Percentiles rank a stretch among this genome's conserved stretches.
Evolutionary conservation across 2,329 filamentous ascomycete species (phyloP).

Genomic region (Pestalotiopsis sp.): DNA sequence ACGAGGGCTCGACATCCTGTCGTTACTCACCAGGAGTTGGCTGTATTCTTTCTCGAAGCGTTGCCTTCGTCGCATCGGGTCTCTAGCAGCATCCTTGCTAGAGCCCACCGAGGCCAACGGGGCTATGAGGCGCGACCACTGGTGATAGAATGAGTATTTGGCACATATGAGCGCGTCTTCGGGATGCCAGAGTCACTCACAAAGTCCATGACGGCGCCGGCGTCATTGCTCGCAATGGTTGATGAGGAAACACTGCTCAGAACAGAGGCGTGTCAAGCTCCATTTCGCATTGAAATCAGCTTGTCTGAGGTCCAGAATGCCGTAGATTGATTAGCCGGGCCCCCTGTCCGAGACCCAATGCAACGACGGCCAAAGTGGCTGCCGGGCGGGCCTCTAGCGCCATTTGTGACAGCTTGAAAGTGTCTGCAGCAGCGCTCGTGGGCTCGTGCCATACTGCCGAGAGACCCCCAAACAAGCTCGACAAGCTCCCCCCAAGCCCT

Average conservation of each 20-base stretch:
- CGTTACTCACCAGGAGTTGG: conserved; percentile 56
- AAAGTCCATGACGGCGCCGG: conserved; percentile 57
- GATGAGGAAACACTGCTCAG: conserved; percentile 14
- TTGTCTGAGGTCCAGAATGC: conserved; percentile 11
- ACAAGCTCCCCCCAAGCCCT: background rate
- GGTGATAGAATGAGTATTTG: conserved; percentile 20
- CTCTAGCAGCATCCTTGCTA: conserved; percentile 62
- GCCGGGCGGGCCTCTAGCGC: background rate
- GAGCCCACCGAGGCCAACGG: conserved; percentile 58
- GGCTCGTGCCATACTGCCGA: background rate
- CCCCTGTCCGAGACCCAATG: conserved; percentile 1
- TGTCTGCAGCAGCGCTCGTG: background rate
- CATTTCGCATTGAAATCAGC: conserved; percentile 15
- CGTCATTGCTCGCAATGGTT: conserved; percentile 44
- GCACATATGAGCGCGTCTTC: conserved; percentile 7
- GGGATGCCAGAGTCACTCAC: conserved; percentile 32
- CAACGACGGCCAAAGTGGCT: background rate
- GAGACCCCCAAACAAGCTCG: background rate
- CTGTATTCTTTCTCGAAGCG: conserved; percentile 70
- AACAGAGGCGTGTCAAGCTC: background rate
- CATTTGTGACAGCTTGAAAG: background rate
- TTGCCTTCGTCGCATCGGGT: conserved; percentile 65
- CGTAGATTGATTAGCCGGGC: conserved; percentile 10
- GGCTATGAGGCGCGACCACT: conserved; percentile 72
- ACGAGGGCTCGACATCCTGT: conserved; percentile 10